These are phyloP conservation scores for Oryza officinalis DNA, from an alignment of 176 grass and related monocot species.

Conservation along the genomic window DNA sequence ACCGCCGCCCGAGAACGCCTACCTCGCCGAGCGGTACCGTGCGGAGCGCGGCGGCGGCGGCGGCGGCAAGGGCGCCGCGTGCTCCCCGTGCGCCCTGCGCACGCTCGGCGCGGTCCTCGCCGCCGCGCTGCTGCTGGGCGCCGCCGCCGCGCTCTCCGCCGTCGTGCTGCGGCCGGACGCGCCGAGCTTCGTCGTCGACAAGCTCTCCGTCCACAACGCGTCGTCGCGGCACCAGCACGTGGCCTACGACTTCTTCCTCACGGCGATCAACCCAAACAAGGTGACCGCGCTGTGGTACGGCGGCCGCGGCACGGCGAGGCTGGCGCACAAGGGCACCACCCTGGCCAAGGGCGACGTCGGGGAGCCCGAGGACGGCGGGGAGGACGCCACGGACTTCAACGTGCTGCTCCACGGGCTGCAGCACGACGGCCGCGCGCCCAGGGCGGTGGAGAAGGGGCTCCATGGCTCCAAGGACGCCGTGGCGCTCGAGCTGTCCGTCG, in stretches of 20 bases:
- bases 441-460: conserved; percentile 40
- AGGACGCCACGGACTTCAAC: conserved; percentile 50
- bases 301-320: conserved; percentile 32
- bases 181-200: conserved; percentile 58
- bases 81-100: conserved; percentile 32
- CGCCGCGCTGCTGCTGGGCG: conserved; percentile 8
- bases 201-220: conserved; percentile 39
- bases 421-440: conserved; percentile 31
- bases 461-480: conserved; percentile 40
- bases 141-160: conserved; percentile 19
- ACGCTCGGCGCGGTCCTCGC: conserved; percentile 28
- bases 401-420: conserved; percentile 37
- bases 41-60: conserved; percentile 24
- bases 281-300: conserved; percentile 57
- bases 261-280: conserved; percentile 61
- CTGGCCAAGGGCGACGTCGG: conserved; percentile 44
- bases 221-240: conserved; percentile 5
- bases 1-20: conserved; percentile 86
- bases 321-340: conserved; percentile 17
- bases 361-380: conserved; percentile 46
- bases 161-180: conserved; percentile 44
- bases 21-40: conserved; percentile 67
- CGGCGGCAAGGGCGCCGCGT: not conserved
- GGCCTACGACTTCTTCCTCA: conserved; percentile 60
- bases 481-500: conserved; percentile 36